phyloP scores from a whole-genome alignment of 2,329 filamentous ascomycete genomes.

The Curvularia lunata region DNA sequence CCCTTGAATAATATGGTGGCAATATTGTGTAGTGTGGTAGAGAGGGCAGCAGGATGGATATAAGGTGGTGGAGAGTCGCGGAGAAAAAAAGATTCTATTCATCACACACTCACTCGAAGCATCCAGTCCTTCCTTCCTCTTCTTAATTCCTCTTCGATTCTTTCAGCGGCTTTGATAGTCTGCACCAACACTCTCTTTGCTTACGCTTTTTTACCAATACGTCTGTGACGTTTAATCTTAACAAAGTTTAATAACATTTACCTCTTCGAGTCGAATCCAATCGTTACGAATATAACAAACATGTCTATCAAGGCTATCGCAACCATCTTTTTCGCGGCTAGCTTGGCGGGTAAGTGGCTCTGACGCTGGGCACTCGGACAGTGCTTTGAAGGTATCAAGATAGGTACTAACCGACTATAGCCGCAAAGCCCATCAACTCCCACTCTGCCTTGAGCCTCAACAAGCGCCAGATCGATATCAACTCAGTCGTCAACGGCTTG shows the following conservation, averaged over 20 bases:
- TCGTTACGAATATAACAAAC: conserved; percentile 19
- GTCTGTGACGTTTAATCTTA: conserved; percentile 44
- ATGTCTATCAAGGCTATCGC: conserved; percentile 40
- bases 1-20: not conserved
- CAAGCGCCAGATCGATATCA: conserved; percentile 24
- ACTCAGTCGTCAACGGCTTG: conserved; percentile 27
- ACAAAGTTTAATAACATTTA: conserved; percentile 32
- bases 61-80: conserved; percentile 34
- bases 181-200: conserved; percentile 31
- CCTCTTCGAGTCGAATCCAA: conserved; percentile 27
- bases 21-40: not conserved
- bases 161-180: conserved; percentile 48
- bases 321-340: conserved; percentile 41
- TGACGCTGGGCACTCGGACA: not conserved
- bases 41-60: conserved; percentile 25
- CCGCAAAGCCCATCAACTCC: conserved; percentile 36
- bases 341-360: conserved; percentile 38
- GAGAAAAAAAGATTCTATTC: conserved; percentile 10
- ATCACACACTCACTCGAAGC: conserved; percentile 30
- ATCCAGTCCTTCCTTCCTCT: conserved; percentile 25
- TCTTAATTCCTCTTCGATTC: conserved; percentile 30
- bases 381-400: too few species aligned
- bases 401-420: conserved; percentile 25
- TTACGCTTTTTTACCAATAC: conserved; percentile 20
- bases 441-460: conserved; percentile 20